phyloP scores from a whole-genome alignment of 345 rosid species.

The Draba incana region DNA sequence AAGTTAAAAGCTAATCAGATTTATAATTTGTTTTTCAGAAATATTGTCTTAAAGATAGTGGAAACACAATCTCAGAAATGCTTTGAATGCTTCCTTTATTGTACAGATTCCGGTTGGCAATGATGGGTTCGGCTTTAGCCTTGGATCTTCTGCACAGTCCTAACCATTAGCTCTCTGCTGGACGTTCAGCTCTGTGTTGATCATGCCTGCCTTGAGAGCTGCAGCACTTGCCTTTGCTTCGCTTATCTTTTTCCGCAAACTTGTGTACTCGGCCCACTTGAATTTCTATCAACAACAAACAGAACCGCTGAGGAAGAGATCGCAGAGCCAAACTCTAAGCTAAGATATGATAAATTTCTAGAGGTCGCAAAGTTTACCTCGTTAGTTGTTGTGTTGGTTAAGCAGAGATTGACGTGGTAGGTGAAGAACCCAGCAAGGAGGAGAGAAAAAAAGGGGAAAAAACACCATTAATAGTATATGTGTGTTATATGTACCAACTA shows the following conservation, averaged over 20 bases:
- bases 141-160: slow-evolving; percentile 59
- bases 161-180: slow-evolving; percentile 57
- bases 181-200: slow-evolving; percentile 42
- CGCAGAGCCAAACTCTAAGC: not conserved
- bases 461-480: slow-evolving; percentile 79
- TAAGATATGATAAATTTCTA: not conserved
- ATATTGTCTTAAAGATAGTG: slow-evolving; percentile 57
- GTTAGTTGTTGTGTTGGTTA: slow-evolving; percentile 74
- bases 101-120: slow-evolving; percentile 53
- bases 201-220: slow-evolving; percentile 62
- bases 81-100: slow-evolving; percentile 62
- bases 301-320: not conserved
- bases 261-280: slow-evolving; percentile 84
- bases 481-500: slow-evolving; percentile 68
- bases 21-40: slow-evolving; percentile 50
- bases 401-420: slow-evolving; percentile 74
- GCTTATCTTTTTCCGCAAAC: slow-evolving; percentile 73
- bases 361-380: slow-evolving; percentile 50
- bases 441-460: slow-evolving; percentile 67
- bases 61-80: slow-evolving; percentile 60
- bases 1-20: slow-evolving; percentile 31
- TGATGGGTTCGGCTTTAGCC: slow-evolving; percentile 45
- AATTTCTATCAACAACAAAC: slow-evolving; percentile 49
- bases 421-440: slow-evolving; percentile 72
- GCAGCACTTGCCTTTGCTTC: slow-evolving; percentile 76